Evolutionary conservation across 2,329 filamentous ascomycete genomes (phyloP), one percentile per base, ranked within the genome.

Genomic region (Ophiosphaerella korrae): DNA sequence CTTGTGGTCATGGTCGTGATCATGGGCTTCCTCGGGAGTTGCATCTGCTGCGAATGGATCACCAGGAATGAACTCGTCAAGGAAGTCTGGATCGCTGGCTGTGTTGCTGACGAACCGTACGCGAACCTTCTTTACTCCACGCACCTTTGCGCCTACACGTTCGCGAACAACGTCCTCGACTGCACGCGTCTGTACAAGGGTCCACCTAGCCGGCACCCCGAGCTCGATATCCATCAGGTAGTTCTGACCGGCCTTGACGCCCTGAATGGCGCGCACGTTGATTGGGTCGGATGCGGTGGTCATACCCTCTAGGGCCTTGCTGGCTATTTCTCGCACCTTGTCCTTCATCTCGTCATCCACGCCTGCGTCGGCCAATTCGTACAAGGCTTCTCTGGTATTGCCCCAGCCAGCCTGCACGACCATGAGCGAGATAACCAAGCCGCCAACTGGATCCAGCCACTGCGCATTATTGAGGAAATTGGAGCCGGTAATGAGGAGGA

Each of bases 171-270:
- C 77, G 32, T 88, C 84, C 73, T 99, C 94, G 12, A 96, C 79
- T 13, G 82, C 77, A 33, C 84, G 80, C 7, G 87, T 84, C 47
- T 88, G 83, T 45, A 86, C 84, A 5, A 99, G 78, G 0, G 88
- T 88, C 88, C 89, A 96, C 31, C 79, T 77, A 18, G 81, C 83
- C 0, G 93, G 91, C 13, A 95, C 89, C 2, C 85, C 88, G 54
- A 97, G 76, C 72, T 96, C 92, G 7, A 99, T 74, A 63, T 97
- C 94, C 63, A 97, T 87, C 26, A 97, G 80, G 71, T 95, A 97
- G 77, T 97, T 99, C 74, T 97, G 94, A 26, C 94, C 94, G 3
- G 91, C 94, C 77, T 99, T 99, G 75, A 96, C 83, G 47, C 94
- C 94, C 58, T 91, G 89, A 3, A 97, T 83, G 38, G 90, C 88